Evolutionary conservation across 225 moss, liverwort and hornwort species (phyloP).

Genomic region (Pseudisothecium myosuroides): DNA sequence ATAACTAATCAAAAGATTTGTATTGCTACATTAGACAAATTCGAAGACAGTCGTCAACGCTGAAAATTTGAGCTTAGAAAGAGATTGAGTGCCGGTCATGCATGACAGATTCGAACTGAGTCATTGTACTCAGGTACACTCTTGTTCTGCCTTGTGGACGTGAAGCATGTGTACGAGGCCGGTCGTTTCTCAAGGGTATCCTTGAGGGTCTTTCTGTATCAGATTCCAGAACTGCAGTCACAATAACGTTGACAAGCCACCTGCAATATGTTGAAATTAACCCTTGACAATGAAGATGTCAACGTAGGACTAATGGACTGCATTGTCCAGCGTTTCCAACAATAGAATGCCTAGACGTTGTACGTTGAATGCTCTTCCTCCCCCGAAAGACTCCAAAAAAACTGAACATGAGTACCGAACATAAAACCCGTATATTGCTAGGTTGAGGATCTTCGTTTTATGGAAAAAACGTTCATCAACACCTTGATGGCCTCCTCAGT

Average conservation of each 20-base stretch:
- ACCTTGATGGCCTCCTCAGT: slow-evolving; percentile 17
- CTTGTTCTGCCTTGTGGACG: neutral
- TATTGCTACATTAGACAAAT: neutral
- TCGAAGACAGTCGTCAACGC: neutral
- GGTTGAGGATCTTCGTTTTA: slow-evolving; percentile 6
- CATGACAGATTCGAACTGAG: neutral
- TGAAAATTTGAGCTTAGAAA: neutral
- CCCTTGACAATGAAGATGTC: neutral
- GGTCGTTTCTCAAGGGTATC: neutral
- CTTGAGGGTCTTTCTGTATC: neutral
- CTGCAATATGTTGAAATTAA: neutral
- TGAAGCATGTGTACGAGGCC: neutral
- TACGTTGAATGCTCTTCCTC: neutral
- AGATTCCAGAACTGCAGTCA: neutral
- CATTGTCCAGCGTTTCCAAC: neutral
- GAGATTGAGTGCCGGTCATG: neutral
- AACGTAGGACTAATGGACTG: neutral
- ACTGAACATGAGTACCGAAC: neutral
- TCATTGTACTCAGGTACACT: neutral
- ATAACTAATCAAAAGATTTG: neutral
- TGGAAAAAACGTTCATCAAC: slow-evolving; percentile 14
- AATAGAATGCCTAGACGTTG: too few species aligned
- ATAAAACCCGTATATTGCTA: neutral
- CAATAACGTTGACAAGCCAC: neutral
- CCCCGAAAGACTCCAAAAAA: neutral